These are phyloP conservation scores for Didymella pomorum DNA, from an alignment of 2,329 filamentous ascomycete genomes.

Conservation along the genomic window DNA sequence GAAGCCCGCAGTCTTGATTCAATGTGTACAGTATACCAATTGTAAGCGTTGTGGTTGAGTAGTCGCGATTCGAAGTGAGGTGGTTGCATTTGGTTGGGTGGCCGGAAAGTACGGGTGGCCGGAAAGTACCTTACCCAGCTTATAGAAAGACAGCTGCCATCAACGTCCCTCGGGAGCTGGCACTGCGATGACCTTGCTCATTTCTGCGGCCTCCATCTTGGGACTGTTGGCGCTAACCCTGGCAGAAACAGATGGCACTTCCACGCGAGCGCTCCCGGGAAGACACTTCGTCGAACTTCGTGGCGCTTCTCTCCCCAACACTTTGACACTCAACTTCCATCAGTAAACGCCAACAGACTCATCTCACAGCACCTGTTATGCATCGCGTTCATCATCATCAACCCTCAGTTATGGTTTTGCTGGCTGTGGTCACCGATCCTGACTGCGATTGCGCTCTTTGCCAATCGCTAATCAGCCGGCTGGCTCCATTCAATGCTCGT, in stretches of 20 bases:
- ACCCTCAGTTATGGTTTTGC: conserved; percentile 3
- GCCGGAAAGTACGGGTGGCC: too few relatives aligned
- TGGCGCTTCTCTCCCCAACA: conserved; percentile 14
- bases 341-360: conserved; percentile 8
- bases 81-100: too few relatives aligned
- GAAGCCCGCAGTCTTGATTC: too few relatives aligned
- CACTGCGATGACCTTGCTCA: not conserved
- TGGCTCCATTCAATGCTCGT: conserved; percentile 12
- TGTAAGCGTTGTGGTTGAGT: too few relatives aligned
- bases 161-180: not conserved
- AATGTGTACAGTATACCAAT: too few relatives aligned
- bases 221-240: conserved; percentile 15
- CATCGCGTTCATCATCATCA: conserved; percentile 5
- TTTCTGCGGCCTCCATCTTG: not conserved
- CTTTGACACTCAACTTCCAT: conserved; percentile 18
- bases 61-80: too few relatives aligned
- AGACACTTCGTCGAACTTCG: conserved; percentile 19
- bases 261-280: conserved; percentile 10
- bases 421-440: conserved; percentile 4
- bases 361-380: conserved; percentile 5
- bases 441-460: conserved; percentile 9
- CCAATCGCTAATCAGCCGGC: conserved; percentile 17
- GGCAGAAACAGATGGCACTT: conserved; percentile 13
- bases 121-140: too few relatives aligned
- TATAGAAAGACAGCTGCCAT: not conserved